Percentiles rank a stretch among this genome's conserved stretches.
phyloP scores from a whole-genome alignment of 1,139 yeast genomes.

The Pichia sorboxylosa region DNA sequence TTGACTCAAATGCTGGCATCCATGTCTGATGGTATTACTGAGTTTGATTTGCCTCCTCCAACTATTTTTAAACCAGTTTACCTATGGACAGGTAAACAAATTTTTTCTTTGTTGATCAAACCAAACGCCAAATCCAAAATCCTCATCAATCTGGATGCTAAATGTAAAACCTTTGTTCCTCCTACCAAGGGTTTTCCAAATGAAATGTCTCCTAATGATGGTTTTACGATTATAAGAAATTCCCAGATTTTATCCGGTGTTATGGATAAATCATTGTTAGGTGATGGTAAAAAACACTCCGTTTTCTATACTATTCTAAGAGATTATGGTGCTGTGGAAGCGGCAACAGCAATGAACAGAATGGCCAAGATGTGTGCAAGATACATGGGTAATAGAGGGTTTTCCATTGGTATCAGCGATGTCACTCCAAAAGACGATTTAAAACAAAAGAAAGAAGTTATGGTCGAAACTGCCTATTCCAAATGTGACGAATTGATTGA shows the following conservation, averaged over 20 bases:
- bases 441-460: constrained; percentile 65
- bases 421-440: constrained; percentile 87
- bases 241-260: constrained; percentile 84
- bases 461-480: constrained; percentile 84
- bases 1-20: constrained; percentile 74
- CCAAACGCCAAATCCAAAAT: constrained; percentile 74
- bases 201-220: constrained; percentile 98
- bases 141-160: constrained; percentile 84
- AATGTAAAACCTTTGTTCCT: constrained; percentile 73
- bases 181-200: constrained; percentile 63
- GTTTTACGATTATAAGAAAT: constrained; percentile 81
- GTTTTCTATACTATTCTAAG: constrained; percentile 89
- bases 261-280: constrained; percentile 92
- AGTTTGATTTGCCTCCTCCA: constrained; percentile 93
- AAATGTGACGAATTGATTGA: constrained; percentile 89
- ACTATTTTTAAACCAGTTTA: constrained; percentile 79
- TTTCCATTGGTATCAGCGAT: constrained; percentile 93
- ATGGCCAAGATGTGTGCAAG: constrained; percentile 98
- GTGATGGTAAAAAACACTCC: constrained; percentile 97
- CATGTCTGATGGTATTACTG: constrained; percentile 90
- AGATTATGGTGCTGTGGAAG: constrained; percentile 92
- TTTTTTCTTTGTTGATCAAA: constrained; percentile 73
- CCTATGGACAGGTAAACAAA: constrained; percentile 97
- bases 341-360: constrained; percentile 93
- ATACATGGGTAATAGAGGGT: constrained; percentile 87